These are phyloP conservation scores for Pseudomicrostroma phylloplanum DNA, from an alignment of 1,284 basidiomycete genomes.

Conservation along the genomic window DNA sequence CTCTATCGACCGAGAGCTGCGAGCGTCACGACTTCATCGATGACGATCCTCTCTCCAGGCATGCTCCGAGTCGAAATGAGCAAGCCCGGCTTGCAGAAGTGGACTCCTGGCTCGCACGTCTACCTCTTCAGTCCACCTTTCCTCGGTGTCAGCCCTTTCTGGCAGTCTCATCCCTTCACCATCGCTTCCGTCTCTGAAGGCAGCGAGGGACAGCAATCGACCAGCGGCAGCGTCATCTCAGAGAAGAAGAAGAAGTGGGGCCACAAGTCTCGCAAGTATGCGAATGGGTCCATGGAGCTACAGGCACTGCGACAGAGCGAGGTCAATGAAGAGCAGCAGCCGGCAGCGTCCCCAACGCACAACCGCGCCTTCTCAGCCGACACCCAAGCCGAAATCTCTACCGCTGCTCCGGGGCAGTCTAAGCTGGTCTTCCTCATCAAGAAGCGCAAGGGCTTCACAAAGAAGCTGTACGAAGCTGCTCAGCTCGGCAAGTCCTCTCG, in stretches of 20 bases:
- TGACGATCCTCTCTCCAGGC: neutral
- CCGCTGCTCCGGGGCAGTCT: too few species aligned
- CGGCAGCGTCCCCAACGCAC: too few species aligned
- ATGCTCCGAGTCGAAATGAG: neutral
- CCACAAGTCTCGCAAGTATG: neutral
- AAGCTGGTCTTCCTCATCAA: conserved; percentile 1
- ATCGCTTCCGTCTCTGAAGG: neutral
- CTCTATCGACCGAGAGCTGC: neutral
- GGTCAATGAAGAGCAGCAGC: too few species aligned
- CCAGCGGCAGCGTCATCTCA: too few species aligned
- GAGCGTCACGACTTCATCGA: neutral
- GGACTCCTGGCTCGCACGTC: neutral
- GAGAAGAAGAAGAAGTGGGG: too few species aligned
- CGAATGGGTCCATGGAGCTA: neutral
- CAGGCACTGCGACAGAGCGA: neutral
- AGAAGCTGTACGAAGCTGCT: neutral
- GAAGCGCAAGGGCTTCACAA: neutral
- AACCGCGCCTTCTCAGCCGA: too few species aligned
- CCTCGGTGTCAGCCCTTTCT: neutral
- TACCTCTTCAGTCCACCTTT: neutral
- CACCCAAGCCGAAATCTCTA: too few species aligned
- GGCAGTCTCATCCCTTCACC: neutral
- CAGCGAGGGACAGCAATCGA: too few species aligned
- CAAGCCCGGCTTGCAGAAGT: neutral
- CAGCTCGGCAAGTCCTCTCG: neutral